Conservation (phyloP, 768 basidiomycete species). For the Leccinellum rugosiceps region DNA sequence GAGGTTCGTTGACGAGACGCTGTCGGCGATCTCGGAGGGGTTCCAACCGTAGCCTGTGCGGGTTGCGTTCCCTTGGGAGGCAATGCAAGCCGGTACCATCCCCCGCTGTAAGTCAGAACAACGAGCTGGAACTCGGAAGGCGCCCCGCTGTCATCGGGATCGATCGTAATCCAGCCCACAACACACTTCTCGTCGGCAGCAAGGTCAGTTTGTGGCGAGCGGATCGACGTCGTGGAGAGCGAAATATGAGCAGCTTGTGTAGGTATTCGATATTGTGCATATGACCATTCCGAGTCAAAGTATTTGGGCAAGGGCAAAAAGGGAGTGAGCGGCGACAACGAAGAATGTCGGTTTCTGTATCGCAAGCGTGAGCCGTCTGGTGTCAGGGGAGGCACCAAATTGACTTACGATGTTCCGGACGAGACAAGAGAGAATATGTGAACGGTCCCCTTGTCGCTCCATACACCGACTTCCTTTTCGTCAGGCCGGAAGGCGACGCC, state of each 20-base stretch:
- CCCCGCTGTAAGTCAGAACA: constrained; percentile 84
- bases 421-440: constrained; percentile 79
- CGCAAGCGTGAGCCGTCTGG: constrained; percentile 2
- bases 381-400: not conserved
- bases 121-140: constrained; percentile 68
- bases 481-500: constrained; percentile 86
- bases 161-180: constrained; percentile 76
- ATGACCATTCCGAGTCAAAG: constrained; percentile 96
- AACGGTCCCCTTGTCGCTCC: constrained; percentile 95
- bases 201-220: constrained; percentile 55
- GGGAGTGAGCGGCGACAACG: constrained; percentile 74
- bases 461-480: constrained; percentile 83
- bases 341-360: constrained; percentile 77
- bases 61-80: constrained; percentile 35
- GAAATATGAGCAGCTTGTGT: constrained; percentile 81
- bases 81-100: constrained; percentile 84
- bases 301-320: constrained; percentile 86
- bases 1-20: constrained; percentile 45
- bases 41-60: constrained; percentile 27
- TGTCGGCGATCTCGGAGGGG: constrained; percentile 44
- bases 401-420: constrained; percentile 62
- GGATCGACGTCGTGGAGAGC: constrained; percentile 60
- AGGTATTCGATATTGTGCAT: constrained; percentile 89
- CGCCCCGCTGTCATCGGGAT: constrained; percentile 35
- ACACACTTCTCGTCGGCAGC: constrained; percentile 83